These are phyloP conservation scores for Logfia minima DNA, from an alignment of 129 eudicot genomes.

Conservation along the genomic window DNA sequence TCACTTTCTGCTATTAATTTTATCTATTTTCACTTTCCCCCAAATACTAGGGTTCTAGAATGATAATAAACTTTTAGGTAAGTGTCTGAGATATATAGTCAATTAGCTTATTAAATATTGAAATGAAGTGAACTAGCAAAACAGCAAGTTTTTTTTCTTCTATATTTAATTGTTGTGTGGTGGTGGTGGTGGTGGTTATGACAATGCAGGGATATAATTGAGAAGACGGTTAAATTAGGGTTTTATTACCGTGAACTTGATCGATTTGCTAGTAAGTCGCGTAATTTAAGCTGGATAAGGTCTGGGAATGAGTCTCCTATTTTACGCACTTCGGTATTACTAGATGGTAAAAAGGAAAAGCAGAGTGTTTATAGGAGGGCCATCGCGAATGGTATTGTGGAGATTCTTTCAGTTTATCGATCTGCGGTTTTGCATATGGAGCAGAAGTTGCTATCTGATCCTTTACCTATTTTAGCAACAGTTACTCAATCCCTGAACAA, in stretches of 20 bases:
- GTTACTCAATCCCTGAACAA: constrained; percentile 92
- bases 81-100: not conserved
- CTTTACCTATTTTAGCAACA: constrained; percentile 74
- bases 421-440: constrained; percentile 91
- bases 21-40: not conserved
- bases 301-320: constrained; percentile 44
- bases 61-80: constrained; percentile 3
- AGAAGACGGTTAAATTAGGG: constrained; percentile 79
- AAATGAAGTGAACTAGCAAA: not conserved
- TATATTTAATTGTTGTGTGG: not conserved
- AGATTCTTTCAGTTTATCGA: constrained; percentile 81
- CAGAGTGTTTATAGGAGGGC: constrained; percentile 93
- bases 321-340: constrained; percentile 39
- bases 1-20: not conserved
- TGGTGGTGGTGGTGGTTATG: constrained; percentile 22
- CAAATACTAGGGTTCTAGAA: constrained; percentile 24
- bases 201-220: constrained; percentile 73
- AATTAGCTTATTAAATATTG: constrained; percentile 1
- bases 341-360: constrained; percentile 44
- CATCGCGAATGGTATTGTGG: constrained; percentile 87
- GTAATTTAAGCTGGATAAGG: constrained; percentile 96
- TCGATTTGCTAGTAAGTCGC: constrained; percentile 73
- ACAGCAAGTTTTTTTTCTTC: not conserved
- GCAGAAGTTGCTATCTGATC: constrained; percentile 88
- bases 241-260: constrained; percentile 91